Evolutionary conservation across 768 basidiomycete species (phyloP), one percentile per base, ranked within the genome.

Genomic region (Suillus discolor): DNA sequence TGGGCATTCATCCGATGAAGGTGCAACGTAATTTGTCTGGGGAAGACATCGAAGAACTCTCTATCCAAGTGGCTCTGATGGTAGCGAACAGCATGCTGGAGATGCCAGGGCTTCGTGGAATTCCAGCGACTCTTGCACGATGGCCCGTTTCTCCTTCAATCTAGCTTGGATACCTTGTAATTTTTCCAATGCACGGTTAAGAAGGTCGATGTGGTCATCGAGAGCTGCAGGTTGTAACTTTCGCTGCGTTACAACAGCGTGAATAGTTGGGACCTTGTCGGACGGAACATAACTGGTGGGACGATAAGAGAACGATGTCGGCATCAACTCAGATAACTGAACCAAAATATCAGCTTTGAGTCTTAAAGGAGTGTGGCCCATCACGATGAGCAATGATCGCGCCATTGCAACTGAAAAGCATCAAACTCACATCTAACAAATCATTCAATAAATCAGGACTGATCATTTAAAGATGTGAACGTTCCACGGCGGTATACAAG

Each of bases 351-450:
- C 49, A 15, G 61, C 15, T 15, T 41, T 39, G 12, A 39, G 13
- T 39, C 25, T 51, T 44, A n/a, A n/a, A n/a, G n/a, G 11, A 36
- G 39, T 25, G 41, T n/a, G n/a, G n/a, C n/a, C 44, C 34, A 72
- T 28, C 25, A 53, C 28, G 25, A 53, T 77, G 74, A 76, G 76
- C 74, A 68, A 76, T 59, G 71, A 76, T 76, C 70, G 73, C 76
- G 76, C 76, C 66, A 76, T 76, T 71, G 68, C 36, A 62, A 57
- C 54, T 55, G 55, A 38, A 64, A 62, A 65, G 45, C 6, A 51
- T 38, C 6, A 53, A 67, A 31, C 67, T 62, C 47, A 75, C 69
- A 57, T n/a, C 4, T 12, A 75, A 55, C 7, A 69, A 70, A 45
- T 34, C 42, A 28, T 72, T 61, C 54, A 72, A 67, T 18, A 38